Percentiles rank a stretch among this genome's conserved stretches.
phyloP scores from a whole-genome alignment of 345 rosid species.

The Physaria fendleri region DNA sequence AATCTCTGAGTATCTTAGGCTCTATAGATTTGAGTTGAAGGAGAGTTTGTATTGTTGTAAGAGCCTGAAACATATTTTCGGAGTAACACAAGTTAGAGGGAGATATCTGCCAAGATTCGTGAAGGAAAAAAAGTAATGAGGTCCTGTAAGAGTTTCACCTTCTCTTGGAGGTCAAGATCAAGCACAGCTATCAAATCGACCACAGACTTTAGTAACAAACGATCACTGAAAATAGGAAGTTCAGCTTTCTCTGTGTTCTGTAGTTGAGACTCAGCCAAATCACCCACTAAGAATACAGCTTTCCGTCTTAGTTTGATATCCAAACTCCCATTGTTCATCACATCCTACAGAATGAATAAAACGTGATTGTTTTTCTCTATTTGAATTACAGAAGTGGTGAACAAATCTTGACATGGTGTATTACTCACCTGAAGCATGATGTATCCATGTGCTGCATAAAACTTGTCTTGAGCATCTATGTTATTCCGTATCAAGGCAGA shows the following conservation, averaged over 20 bases:
- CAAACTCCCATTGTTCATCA: slow-evolving; percentile 46
- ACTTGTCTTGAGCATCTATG: slow-evolving; percentile 65
- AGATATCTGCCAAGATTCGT: not conserved
- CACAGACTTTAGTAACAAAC: slow-evolving; percentile 59
- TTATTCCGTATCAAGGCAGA: slow-evolving; percentile 71
- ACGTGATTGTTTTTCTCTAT: slow-evolving; percentile 7
- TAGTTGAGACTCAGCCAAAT: slow-evolving; percentile 56
- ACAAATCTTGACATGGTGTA: not conserved
- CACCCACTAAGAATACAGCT: slow-evolving; percentile 73
- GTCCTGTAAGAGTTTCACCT: slow-evolving; percentile 38
- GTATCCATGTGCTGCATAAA: slow-evolving; percentile 74
- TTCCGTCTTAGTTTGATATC: slow-evolving; percentile 68
- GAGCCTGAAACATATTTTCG: slow-evolving; percentile 49
- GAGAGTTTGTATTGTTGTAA: slow-evolving; percentile 62
- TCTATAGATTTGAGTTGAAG: slow-evolving; percentile 58
- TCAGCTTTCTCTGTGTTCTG: slow-evolving; percentile 44
- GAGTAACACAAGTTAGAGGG: not conserved
- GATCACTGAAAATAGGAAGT: slow-evolving; percentile 47
- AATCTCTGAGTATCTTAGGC: slow-evolving; percentile 56
- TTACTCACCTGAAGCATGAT: slow-evolving; percentile 70
- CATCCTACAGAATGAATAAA: slow-evolving; percentile 41
- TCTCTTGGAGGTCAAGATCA: slow-evolving; percentile 92
- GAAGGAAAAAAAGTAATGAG: not conserved
- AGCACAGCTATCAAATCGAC: slow-evolving; percentile 53
- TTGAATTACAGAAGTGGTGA: not conserved